Conservation (phyloP, 1,284 basidiomycete species). For the Ganoderma lucidum region DNA sequence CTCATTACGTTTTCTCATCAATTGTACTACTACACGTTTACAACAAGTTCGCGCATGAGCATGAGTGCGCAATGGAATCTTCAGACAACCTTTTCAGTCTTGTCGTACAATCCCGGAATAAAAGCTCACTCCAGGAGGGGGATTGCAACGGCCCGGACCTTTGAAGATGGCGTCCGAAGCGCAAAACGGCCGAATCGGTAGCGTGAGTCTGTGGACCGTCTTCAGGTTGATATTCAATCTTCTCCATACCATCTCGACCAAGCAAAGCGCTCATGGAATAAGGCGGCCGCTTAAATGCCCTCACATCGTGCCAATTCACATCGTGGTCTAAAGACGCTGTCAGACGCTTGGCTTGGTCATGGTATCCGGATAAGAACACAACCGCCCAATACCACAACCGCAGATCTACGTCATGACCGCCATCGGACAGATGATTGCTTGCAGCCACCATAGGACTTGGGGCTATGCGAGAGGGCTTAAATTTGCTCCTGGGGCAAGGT, state of each 20-base stretch:
- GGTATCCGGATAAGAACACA: background rate
- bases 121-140: too few relatives aligned
- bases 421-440: background rate
- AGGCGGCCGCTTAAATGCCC: background rate
- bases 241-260: too few relatives aligned
- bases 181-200: too few relatives aligned
- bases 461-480: background rate
- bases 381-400: background rate
- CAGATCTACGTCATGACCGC: background rate
- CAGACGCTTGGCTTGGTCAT: background rate
- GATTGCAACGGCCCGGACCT: too few relatives aligned
- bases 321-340: background rate
- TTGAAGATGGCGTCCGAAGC: too few relatives aligned
- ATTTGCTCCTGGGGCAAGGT: too few relatives aligned
- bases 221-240: too few relatives aligned
- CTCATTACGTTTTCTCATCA: background rate
- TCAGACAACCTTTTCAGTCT: background rate
- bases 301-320: background rate
- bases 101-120: background rate
- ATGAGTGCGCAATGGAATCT: background rate
- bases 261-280: background rate
- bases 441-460: background rate
- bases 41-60: background rate
- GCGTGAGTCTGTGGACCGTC: too few relatives aligned
- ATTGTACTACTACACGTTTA: background rate